Evolutionary conservation across 1,284 basidiomycete species (phyloP), one percentile per base, ranked within the genome.

Genomic region (Vanrija humicola): DNA sequence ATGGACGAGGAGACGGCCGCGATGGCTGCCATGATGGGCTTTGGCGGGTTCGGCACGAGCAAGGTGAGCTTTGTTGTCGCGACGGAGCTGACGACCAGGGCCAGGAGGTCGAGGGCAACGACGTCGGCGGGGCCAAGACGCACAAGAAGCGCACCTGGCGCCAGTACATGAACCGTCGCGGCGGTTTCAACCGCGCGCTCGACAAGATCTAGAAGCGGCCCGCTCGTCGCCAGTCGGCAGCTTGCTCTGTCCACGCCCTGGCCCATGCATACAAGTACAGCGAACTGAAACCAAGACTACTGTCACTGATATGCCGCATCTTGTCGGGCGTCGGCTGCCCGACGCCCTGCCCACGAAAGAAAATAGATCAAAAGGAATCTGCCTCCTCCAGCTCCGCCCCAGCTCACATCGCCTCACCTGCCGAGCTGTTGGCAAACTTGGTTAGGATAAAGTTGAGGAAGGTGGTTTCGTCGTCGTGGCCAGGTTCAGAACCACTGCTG

Each of bases 91-190:
- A 48, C 43, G 25, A 34, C 55, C 63, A 92, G 90, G 86, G 86
- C 50, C 89, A 88, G 67, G 82, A 81, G 50, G 87, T 91, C 38
- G 80, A 82, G 14, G 62, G 64, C 39, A 72, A 78, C 34, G 77
- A 70, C 8, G 42, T 47, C n/a, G 92, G 92, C 34, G 70, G 64
- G 3, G 83, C 83, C 1, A 77, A 86, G 52, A 78, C 96, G 65
- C 94, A 94, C 82, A 91, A 93, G 78, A 83, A 86, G 62, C 82
- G 94, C 52, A 95, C 91, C 26, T 97, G 94, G 93, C 81, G 94
- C 62, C 94, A 97, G 77, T 75, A 76, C 62, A 76, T 77, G 73
- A 75, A 77, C 64, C 87, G 91, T 61, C 84, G 88, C 63, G 92
- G 92, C 64, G 92, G 92, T 52, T 95, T 96, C 82, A 96, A 95